Evolutionary conservation across 805 yeast species (phyloP).

Genomic region (Cyberlindnera samutprakarnensis): DNA sequence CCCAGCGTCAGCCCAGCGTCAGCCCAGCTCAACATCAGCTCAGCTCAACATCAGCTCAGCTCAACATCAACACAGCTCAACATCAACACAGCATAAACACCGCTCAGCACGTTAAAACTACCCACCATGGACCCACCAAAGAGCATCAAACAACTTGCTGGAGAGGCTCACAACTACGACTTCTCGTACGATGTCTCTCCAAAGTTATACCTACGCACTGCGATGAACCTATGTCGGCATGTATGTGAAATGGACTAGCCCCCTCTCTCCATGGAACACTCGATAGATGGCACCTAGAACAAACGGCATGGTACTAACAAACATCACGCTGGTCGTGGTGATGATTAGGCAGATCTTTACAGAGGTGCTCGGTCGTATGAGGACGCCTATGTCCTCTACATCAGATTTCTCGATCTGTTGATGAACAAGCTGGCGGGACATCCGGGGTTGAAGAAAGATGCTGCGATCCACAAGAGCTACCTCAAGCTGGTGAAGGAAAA

Average conservation of each 20-base stretch:
- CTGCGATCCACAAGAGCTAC: slow-evolving; percentile 12
- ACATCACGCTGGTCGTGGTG: no score
- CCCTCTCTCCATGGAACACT: no score
- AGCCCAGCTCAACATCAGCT: no score
- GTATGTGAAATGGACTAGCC: no score
- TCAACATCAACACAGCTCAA: background rate
- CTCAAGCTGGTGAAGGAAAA: slow-evolving; percentile 13
- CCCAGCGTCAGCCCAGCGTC: no score
- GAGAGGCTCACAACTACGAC: slow-evolving; percentile 46
- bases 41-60: no score
- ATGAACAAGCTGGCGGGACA: slow-evolving; percentile 39
- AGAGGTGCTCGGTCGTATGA: slow-evolving; percentile 33
- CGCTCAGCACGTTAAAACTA: no score
- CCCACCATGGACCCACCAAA: slow-evolving; percentile 8
- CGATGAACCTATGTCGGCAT: slow-evolving; percentile 37
- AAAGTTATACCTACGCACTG: slow-evolving; percentile 49
- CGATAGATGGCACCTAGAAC: no score
- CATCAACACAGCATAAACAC: background rate
- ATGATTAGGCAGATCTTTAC: slow-evolving; percentile 34
- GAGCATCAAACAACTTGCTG: slow-evolving; percentile 28
- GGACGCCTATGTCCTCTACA: slow-evolving; percentile 48
- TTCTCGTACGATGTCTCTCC: slow-evolving; percentile 45
- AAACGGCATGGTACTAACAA: no score
- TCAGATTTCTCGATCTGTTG: slow-evolving; percentile 52
- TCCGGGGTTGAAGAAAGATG: slow-evolving; percentile 31